These are phyloP conservation scores for Rosa lucieae DNA, from an alignment of 306 rosid genomes.

Conservation along the genomic window DNA sequence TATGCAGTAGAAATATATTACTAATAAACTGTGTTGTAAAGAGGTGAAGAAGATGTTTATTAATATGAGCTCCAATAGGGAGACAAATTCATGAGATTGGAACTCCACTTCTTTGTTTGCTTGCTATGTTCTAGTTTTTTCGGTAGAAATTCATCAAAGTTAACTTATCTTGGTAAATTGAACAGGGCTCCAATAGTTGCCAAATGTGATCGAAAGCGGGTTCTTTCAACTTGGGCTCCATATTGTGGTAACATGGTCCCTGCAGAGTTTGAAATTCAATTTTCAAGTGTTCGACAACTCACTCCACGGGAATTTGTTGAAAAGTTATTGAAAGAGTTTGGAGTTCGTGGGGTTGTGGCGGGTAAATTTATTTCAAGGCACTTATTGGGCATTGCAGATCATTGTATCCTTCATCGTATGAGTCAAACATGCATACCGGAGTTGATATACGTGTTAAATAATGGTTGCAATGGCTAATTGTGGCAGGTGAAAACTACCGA, in stretches of 20 bases:
- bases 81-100: not conserved
- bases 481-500: slow-evolving; percentile 88
- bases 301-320: slow-evolving; percentile 81
- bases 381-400: not conserved
- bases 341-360: slow-evolving; percentile 82
- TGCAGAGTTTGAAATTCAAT: slow-evolving; percentile 67
- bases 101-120: not conserved
- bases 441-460: slow-evolving; percentile 21
- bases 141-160: not conserved
- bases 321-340: slow-evolving; percentile 71
- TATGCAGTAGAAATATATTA: not conserved
- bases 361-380: slow-evolving; percentile 42
- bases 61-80: not conserved
- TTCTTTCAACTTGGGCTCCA: slow-evolving; percentile 82
- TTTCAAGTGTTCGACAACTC: slow-evolving; percentile 77
- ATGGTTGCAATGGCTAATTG: slow-evolving; percentile 28
- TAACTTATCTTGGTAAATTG: slow-evolving; percentile 12
- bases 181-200: slow-evolving; percentile 93
- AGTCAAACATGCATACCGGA: slow-evolving; percentile 6
- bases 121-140: not conserved
- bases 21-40: not conserved
- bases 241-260: slow-evolving; percentile 65
- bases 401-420: not conserved
- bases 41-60: not conserved
- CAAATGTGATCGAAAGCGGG: slow-evolving; percentile 73